phyloP scores from a whole-genome alignment of 2,329 filamentous ascomycete species.

The Cordyceps militaris region DNA sequence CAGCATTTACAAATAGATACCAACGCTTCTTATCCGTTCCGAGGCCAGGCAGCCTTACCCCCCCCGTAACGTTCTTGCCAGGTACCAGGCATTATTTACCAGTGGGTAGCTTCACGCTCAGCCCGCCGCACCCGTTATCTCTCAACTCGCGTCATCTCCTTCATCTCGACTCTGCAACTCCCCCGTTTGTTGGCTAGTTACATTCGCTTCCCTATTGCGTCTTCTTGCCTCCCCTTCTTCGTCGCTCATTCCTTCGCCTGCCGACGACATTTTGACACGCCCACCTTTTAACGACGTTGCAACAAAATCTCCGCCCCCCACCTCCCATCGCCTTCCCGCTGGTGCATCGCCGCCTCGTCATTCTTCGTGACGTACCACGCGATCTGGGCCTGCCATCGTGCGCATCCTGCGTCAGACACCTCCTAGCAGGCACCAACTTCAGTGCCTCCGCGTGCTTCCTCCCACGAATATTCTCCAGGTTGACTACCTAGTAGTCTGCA shows the following conservation, averaged over 20 bases:
- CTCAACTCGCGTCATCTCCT: neutral
- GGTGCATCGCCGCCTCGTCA: neutral
- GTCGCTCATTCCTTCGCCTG: neutral
- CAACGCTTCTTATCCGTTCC: too few relatives aligned
- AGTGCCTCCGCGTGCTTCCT: neutral
- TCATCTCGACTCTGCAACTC: neutral
- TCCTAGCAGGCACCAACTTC: neutral
- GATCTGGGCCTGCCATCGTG: neutral
- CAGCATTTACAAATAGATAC: too few relatives aligned
- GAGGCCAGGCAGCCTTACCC: too few relatives aligned
- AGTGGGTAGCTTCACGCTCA: too few relatives aligned
- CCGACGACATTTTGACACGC: constrained; percentile 39
- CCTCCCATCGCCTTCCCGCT: constrained; percentile 5
- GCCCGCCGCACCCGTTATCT: neutral
- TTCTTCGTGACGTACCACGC: neutral
- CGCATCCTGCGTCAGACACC: neutral
- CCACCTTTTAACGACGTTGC: constrained; percentile 41
- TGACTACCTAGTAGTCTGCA: neutral
- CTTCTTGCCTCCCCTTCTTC: too few relatives aligned
- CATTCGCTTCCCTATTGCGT: constrained; percentile 3
- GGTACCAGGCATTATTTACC: too few relatives aligned
- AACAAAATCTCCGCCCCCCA: constrained; percentile 1
- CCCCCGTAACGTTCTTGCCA: too few relatives aligned
- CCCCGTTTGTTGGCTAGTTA: neutral
- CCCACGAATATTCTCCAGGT: neutral